These are phyloP conservation scores for Saccharomycopsis oosterbeekiorum DNA, from an alignment of 805 yeast species.

Conservation along the genomic window DNA sequence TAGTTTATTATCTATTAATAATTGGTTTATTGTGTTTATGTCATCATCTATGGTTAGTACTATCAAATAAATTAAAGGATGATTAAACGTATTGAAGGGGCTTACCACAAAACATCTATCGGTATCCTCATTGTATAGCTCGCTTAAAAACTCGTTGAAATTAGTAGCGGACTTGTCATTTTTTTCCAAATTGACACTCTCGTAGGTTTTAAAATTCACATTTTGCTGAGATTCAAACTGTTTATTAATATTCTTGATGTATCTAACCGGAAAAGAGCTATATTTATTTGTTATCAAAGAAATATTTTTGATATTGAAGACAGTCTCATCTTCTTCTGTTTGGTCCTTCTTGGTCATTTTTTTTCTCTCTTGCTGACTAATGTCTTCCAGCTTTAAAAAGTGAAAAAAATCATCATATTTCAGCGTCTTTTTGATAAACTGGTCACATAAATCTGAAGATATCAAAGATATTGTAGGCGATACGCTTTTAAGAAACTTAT, in stretches of 20 bases:
- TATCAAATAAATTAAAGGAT: slow-evolving; percentile 16
- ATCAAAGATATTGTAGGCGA: background rate
- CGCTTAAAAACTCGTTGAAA: background rate
- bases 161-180: background rate
- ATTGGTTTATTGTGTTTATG: slow-evolving; percentile 4
- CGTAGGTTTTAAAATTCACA: background rate
- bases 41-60: slow-evolving; percentile 11
- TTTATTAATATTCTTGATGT: slow-evolving; percentile 5
- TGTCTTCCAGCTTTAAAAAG: background rate
- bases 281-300: slow-evolving; percentile 14
- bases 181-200: background rate
- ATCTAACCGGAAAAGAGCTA: slow-evolving; percentile 13
- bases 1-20: slow-evolving; percentile 8
- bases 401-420: background rate
- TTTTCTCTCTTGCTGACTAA: background rate
- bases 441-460: background rate
- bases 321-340: background rate
- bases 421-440: background rate
- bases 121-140: slow-evolving; percentile 8
- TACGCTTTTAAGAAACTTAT: background rate
- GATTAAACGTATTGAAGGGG: slow-evolving; percentile 19
- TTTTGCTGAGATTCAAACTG: background rate
- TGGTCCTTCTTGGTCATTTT: background rate
- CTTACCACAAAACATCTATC: slow-evolving; percentile 6
- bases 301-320: slow-evolving; percentile 16